Evolutionary conservation across 2,329 filamentous ascomycete species (phyloP).

Genomic region (Colletotrichum destructivum): DNA sequence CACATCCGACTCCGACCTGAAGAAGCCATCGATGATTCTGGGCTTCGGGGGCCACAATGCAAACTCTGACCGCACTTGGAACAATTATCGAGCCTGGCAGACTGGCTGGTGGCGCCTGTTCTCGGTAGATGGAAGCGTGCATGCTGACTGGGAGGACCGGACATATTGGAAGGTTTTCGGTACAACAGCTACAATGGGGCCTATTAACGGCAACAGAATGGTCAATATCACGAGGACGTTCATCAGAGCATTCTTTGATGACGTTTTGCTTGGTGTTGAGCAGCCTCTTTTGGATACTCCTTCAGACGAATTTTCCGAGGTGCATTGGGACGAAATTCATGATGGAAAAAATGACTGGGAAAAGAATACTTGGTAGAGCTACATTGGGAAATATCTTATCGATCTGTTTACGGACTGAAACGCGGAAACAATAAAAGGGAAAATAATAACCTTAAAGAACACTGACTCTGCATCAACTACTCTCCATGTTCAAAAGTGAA

Average conservation of each 20-base stretch:
- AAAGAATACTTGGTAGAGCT: conserved; percentile 42
- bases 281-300: conserved; percentile 28
- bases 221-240: conserved; percentile 29
- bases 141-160: conserved; percentile 39
- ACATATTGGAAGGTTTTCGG: conserved; percentile 39
- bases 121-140: conserved; percentile 30
- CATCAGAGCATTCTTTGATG: conserved; percentile 40
- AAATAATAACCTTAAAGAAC: too few relatives aligned
- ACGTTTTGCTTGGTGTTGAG: neutral
- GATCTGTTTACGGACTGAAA: too few relatives aligned
- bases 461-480: too few relatives aligned
- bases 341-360: neutral
- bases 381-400: neutral
- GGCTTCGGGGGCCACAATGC: conserved; percentile 43
- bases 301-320: conserved; percentile 29
- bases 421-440: too few relatives aligned
- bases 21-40: conserved; percentile 45
- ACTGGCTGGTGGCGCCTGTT: conserved; percentile 38
- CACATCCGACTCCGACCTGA: conserved; percentile 43
- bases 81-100: conserved; percentile 36
- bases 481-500: too few relatives aligned
- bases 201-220: conserved; percentile 40
- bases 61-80: conserved; percentile 29
- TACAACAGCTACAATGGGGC: conserved; percentile 16
- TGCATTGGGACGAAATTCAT: conserved; percentile 29